Evolutionary conservation across 495 filamentous ascomycete species (phyloP).

Genomic region (Podospora bellae-mahoneyi): DNA sequence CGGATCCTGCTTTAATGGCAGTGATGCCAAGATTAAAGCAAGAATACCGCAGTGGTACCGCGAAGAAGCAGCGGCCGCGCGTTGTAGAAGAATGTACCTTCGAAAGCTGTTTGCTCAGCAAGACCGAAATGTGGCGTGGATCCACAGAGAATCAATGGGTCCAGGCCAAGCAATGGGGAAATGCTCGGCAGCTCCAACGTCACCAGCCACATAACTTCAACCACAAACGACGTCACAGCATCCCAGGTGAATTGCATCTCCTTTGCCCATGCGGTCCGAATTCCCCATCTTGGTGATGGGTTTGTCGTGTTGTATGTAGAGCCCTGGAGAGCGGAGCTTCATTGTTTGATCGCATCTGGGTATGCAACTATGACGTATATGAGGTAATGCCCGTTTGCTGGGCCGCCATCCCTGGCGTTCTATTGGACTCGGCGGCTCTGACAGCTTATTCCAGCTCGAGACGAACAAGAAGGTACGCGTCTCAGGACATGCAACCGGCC

Average conservation of each 20-base stretch:
- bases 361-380: constrained; percentile 17
- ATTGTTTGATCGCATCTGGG: background rate
- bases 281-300: background rate
- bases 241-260: background rate
- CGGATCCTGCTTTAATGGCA: no score
- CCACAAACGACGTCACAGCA: constrained; percentile 3
- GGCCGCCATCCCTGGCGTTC: background rate
- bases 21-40: no score
- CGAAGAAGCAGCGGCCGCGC: no score
- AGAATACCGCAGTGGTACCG: no score
- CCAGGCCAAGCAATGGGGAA: background rate
- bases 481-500: constrained; percentile 7
- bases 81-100: no score
- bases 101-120: background rate
- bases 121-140: background rate
- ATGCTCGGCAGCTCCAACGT: constrained; percentile 3
- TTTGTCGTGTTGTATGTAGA: background rate
- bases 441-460: background rate
- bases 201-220: constrained; percentile 8
- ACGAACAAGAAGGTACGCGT: no score
- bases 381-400: constrained; percentile 12
- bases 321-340: background rate
- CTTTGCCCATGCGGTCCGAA: background rate
- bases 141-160: background rate
- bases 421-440: background rate